Percentiles rank a stretch among this genome's conserved stretches.
These are phyloP conservation scores for Auriculariales sp. DNA, from an alignment of 768 basidiomycete species.

Conservation along the genomic window DNA sequence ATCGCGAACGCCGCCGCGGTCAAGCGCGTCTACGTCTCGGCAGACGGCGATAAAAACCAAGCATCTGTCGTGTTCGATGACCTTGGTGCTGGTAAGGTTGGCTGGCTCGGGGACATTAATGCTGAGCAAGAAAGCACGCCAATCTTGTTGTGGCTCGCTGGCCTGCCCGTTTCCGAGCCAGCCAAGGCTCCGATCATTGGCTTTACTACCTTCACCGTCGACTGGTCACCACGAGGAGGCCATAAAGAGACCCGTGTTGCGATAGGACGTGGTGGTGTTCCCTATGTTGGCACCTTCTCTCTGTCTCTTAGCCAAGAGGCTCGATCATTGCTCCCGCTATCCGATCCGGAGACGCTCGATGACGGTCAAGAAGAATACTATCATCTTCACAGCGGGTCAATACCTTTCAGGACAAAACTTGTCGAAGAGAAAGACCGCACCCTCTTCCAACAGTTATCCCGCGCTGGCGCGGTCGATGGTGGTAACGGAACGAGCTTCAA, in stretches of 20 bases:
- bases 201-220: not conserved
- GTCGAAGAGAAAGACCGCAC: not conserved
- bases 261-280: not conserved
- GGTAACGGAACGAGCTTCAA: not conserved
- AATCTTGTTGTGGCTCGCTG: constrained; percentile 23
- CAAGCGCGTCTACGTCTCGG: constrained; percentile 19
- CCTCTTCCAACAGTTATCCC: not conserved
- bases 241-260: not conserved
- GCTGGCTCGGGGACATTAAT: constrained; percentile 23
- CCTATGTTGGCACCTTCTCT: not conserved
- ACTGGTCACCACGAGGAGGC: not conserved
- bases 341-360: not conserved
- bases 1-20: constrained; percentile 17
- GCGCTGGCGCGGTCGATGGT: not conserved
- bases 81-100: constrained; percentile 18
- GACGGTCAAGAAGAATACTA: not conserved
- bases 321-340: not conserved
- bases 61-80: constrained; percentile 15
- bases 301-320: not conserved
- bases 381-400: not conserved
- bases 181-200: not conserved
- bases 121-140: constrained; percentile 16
- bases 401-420: not conserved
- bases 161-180: not conserved
- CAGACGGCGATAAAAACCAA: constrained; percentile 10